These are phyloP conservation scores for Penicillium sp. DNA, from an alignment of 2,329 filamentous ascomycete genomes.

Conservation along the genomic window DNA sequence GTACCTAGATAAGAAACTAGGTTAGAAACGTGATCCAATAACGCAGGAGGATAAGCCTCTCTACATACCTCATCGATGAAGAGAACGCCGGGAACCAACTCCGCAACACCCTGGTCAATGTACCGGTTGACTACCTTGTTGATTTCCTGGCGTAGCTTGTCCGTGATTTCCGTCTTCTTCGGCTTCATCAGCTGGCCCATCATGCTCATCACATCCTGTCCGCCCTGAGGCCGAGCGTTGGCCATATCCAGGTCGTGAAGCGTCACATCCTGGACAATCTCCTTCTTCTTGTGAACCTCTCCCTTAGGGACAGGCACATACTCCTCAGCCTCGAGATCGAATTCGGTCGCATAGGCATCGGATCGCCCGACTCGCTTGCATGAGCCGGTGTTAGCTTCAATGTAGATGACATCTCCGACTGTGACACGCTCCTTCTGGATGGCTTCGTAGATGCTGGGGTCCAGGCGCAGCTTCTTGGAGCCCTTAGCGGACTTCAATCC, in stretches of 20 bases:
- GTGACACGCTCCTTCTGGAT: constrained; percentile 98
- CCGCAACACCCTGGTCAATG: constrained; percentile 96
- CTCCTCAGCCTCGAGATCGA: constrained; percentile 97
- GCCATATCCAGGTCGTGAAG: constrained; percentile 95
- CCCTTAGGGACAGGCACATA: constrained; percentile 99
- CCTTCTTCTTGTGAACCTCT: constrained; percentile 99
- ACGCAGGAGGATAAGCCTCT: background rate
- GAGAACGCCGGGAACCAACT: constrained; percentile 94
- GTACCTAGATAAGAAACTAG: constrained; percentile 60
- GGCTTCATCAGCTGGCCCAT: constrained; percentile 99
- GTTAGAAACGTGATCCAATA: constrained; percentile 19
- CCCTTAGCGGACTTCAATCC: constrained; percentile 93
- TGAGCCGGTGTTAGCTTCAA: constrained; percentile 96
- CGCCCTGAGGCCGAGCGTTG: constrained; percentile 90
- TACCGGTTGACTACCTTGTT: constrained; percentile 99
- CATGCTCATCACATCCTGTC: constrained; percentile 99
- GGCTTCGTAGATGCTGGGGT: constrained; percentile 98
- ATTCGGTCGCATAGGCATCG: constrained; percentile 96
- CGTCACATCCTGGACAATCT: constrained; percentile 98
- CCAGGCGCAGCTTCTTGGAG: constrained; percentile 94
- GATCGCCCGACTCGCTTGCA: constrained; percentile 96
- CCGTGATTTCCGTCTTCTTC: constrained; percentile 98
- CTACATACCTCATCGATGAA: constrained; percentile 90
- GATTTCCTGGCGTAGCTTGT: constrained; percentile 92
- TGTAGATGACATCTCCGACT: constrained; percentile 97